phyloP scores from a whole-genome alignment of 768 basidiomycete species.

The Calvatia gigantea region DNA sequence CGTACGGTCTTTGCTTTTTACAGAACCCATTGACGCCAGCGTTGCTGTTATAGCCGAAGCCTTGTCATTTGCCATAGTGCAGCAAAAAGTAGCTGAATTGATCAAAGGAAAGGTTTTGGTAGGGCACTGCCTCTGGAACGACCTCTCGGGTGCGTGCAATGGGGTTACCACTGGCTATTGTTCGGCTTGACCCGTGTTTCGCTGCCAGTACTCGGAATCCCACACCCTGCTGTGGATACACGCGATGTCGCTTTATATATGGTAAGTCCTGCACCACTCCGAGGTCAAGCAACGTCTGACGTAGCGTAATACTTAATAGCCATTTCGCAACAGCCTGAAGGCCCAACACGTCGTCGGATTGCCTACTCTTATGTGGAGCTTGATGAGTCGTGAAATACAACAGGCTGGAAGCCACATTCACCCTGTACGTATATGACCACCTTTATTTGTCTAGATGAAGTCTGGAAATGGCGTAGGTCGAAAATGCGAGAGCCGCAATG shows the following conservation, averaged over 20 bases:
- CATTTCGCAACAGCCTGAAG: slow-evolving; percentile 70
- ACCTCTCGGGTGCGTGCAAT: slow-evolving; percentile 66
- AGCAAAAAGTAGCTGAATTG: slow-evolving; percentile 59
- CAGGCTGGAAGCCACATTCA: slow-evolving; percentile 55
- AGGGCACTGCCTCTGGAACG: slow-evolving; percentile 78
- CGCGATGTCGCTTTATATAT: slow-evolving; percentile 79
- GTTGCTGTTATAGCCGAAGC: slow-evolving; percentile 39
- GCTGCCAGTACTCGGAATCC: slow-evolving; percentile 67
- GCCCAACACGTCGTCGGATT: slow-evolving; percentile 70
- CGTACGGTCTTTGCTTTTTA: slow-evolving; percentile 24
- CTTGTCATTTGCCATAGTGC: slow-evolving; percentile 57
- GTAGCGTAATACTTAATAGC: slow-evolving; percentile 29
- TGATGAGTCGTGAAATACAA: slow-evolving; percentile 77
- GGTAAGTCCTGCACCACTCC: slow-evolving; percentile 24
- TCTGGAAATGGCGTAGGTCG: slow-evolving; percentile 43
- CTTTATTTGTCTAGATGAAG: not conserved
- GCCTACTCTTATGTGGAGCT: slow-evolving; percentile 76
- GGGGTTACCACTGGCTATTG: slow-evolving; percentile 10
- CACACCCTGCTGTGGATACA: slow-evolving; percentile 73
- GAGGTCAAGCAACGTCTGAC: slow-evolving; percentile 9
- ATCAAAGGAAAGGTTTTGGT: slow-evolving; percentile 71
- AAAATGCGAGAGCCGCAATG: slow-evolving; percentile 66
- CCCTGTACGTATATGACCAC: slow-evolving; percentile 70
- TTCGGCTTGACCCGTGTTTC: slow-evolving; percentile 8
- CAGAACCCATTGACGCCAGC: not conserved